Base-by-base conservation (phyloP, 768 basidiomycete genomes). In the Kwoniella pini region DNA sequence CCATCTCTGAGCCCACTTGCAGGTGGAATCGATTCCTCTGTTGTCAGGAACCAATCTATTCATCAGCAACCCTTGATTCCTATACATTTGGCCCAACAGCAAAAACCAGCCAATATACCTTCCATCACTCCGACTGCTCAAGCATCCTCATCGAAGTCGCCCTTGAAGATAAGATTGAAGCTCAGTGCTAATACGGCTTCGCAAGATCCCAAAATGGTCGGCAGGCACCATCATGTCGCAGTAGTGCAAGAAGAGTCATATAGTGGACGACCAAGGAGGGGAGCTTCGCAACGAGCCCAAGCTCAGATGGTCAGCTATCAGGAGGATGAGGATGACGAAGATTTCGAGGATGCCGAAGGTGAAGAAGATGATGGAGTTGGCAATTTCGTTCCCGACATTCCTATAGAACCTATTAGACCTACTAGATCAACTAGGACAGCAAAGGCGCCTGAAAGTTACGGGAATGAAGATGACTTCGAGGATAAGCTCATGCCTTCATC, bases 331-430 rank as follows among this genome's bases (percentile, higher is more conserved):
- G 44, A 54, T 4, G 51, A 64, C 26, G 56, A 58, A 12, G 62
- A 64, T 24, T 57, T 59, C 21, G 67, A 62, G 19, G 52, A 55
- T 22, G 60, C 42, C 3, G 55, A 67, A 13, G 64, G 42, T 24
- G 66, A 52, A 36, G 64, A 62, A 6, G 63, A 54, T 12, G 64
- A 65, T 58, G 55, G 45, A 40, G 59, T n/a, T 42, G 40, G 19
- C 17, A 28, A 33, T n/a, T 43, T 38, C 15, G 31, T n/a, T 2
- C 26, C 46, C 4, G 38, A 40, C 33, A 21, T 6, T 21, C 52
- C 52, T 7, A 40, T 39, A 9, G 21, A 19, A 39, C 17, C 50
- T 0, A 22, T 22, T 15, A 52, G 36, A 28, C 33, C 33, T 22
- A 39, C 39, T 46, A 42, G 46, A 52, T 62, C 60, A 5, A 30